Evolutionary conservation across 2,329 filamentous ascomycete genomes (phyloP).

Genomic region (Phialophora macrospora): DNA sequence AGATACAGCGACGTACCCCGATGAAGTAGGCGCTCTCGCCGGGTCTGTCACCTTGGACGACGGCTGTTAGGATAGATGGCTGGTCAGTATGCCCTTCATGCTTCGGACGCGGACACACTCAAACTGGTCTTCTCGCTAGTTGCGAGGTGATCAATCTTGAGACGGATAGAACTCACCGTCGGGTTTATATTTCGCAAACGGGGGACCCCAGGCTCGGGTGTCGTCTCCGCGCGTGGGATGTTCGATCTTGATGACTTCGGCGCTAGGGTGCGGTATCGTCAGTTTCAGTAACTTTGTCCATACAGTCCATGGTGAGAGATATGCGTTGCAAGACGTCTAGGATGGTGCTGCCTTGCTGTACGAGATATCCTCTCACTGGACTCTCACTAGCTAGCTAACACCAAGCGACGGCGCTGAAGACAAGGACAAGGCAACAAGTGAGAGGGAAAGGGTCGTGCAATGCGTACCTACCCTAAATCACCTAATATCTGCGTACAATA

Average conservation of each 20-base stretch:
- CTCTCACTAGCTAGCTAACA: not conserved
- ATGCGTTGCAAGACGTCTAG: not conserved
- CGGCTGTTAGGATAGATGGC: conserved; percentile 9
- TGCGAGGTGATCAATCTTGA: not conserved
- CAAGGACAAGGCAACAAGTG: conserved; percentile 34
- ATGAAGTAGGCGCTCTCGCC: conserved; percentile 97
- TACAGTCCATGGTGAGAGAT: not conserved
- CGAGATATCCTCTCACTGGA: not conserved
- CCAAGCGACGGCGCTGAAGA: conserved; percentile 12
- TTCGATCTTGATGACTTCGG: conserved; percentile 96
- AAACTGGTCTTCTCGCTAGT: not conserved
- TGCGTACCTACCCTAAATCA: conserved; percentile 78
- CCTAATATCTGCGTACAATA: conserved; percentile 97
- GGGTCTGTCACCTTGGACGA: conserved; percentile 48
- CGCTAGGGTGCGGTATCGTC: conserved; percentile 57
- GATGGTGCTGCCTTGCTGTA: not conserved
- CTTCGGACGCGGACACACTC: not conserved
- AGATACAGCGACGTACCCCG: conserved; percentile 63
- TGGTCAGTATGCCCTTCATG: not conserved
- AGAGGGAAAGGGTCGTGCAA: conserved; percentile 26
- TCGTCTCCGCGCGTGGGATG: conserved; percentile 91
- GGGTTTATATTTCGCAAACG: conserved; percentile 78
- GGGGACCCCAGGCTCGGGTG: conserved; percentile 93
- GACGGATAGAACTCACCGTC: conserved; percentile 56
- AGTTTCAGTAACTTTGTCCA: not conserved